Evolutionary conservation across 768 basidiomycete genomes (phyloP), one percentile per base, ranked within the genome.

Genomic region (Kwoniella europaea): DNA sequence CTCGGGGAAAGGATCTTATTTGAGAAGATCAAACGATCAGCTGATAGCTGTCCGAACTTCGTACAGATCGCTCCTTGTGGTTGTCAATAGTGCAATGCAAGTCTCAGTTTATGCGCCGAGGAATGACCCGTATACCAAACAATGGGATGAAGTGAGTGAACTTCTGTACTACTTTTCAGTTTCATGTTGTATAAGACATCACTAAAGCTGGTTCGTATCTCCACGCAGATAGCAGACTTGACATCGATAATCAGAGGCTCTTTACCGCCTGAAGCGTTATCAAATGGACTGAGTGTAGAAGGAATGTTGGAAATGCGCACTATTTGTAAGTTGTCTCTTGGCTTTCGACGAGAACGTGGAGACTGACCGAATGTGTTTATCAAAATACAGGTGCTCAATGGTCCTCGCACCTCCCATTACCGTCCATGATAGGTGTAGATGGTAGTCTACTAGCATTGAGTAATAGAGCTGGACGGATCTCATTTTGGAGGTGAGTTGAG

Each of bases 41-140:
- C 35, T 35, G 35, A 35, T n/a, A 10, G 35, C 27, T 43, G 55
- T 20, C 16, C 7, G 24, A 56, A 16, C n/a, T 12, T 12, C 12
- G 24, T 50, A 24, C 50, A 81, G 79, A 20, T 81, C 76, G 24
- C 64, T 81, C 16, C 57, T 81, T 9, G 78, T 72, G 1, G 57
- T 76, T 15, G 63, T 78, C 46, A 73, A 54, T 24, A 72, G 59
- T 44, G 43, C 24, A 35, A 62, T 72, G 20, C 77, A 81, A 52
- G 70, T 81, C 1, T 77, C 76, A 9, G 67, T 81, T 10, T 79
- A 73, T 61, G 67, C 74, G 10, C 77, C 79, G 6, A 46, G 69
- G 3, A 67, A 65, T 16, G 79, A 79, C 63, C 71, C 77, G 13
- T 72, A 71, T 27, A 66, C 69, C 27, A 79, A 77, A 43, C 68